Percentiles rank a stretch among this genome's conserved stretches.
phyloP scores from a whole-genome alignment of 2,329 filamentous ascomycete genomes.

The Colletotrichum spaethianum region DNA sequence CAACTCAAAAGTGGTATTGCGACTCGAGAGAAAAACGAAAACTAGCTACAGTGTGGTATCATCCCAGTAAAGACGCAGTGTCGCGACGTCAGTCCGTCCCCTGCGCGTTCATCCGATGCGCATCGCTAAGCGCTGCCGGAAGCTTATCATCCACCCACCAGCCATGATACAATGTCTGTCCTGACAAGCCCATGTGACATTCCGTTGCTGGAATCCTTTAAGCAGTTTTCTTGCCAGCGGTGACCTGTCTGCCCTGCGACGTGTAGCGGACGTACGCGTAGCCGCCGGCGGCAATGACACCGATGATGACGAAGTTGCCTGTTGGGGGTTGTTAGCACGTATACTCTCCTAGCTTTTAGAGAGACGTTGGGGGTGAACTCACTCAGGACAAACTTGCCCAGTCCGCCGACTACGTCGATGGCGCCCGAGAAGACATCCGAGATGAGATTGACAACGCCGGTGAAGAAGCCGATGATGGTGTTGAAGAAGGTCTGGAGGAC shows the following conservation, averaged over 20 bases:
- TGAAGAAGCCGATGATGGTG: slow-evolving; percentile 54
- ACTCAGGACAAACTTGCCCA: slow-evolving; percentile 58
- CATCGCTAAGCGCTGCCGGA: neutral
- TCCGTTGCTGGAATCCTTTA: neutral
- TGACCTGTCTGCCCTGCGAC: slow-evolving; percentile 48
- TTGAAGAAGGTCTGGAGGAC: slow-evolving; percentile 52
- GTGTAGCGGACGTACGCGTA: slow-evolving; percentile 54
- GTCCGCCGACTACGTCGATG: slow-evolving; percentile 54
- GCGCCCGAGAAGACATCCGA: slow-evolving; percentile 53
- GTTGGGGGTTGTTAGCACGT: neutral
- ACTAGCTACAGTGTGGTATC: slow-evolving; percentile 8
- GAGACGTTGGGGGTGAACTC: slow-evolving; percentile 38
- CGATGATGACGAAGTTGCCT: slow-evolving; percentile 56
- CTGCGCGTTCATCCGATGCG: neutral
- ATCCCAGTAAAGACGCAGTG: neutral
- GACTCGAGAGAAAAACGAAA: neutral
- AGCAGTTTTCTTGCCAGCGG: slow-evolving; percentile 49
- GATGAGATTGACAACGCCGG: slow-evolving; percentile 53
- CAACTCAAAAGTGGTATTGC: neutral
- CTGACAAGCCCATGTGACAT: too few species aligned
- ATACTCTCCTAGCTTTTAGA: neutral
- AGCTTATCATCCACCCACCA: neutral
- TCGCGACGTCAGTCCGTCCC: neutral
- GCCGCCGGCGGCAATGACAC: slow-evolving; percentile 48
- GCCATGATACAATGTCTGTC: neutral